These are phyloP conservation scores for Lepidium sativum DNA, from an alignment of 345 rosid species.

Conservation along the genomic window DNA sequence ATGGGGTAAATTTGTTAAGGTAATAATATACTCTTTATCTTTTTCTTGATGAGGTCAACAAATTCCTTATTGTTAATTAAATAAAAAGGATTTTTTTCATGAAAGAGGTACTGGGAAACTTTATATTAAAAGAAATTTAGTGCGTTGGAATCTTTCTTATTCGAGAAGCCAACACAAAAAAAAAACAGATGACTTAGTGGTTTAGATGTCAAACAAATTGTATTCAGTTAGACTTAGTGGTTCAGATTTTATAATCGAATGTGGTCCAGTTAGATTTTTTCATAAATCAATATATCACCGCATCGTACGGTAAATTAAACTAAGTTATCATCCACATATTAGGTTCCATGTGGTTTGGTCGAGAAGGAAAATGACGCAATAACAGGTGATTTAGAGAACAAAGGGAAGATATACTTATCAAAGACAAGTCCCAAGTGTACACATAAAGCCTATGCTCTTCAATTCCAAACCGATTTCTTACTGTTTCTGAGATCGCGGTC, in stretches of 20 bases:
- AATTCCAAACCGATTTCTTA: constrained; percentile 53
- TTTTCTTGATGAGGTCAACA: too few species aligned
- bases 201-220: too few species aligned
- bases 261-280: neutral
- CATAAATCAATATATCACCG: neutral
- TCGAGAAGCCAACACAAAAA: constrained; percentile 9
- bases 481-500: constrained; percentile 48
- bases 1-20: too few species aligned
- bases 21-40: too few species aligned
- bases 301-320: too few species aligned
- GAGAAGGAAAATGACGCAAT: neutral
- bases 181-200: neutral
- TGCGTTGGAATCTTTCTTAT: constrained; percentile 24
- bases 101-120: neutral
- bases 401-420: constrained; percentile 57
- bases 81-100: neutral
- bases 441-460: constrained; percentile 46
- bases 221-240: too few species aligned
- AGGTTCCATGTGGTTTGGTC: constrained; percentile 51
- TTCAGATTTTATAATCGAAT: neutral
- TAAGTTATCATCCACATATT: neutral
- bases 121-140: constrained; percentile 2
- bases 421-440: constrained; percentile 51
- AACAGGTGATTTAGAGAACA: constrained; percentile 31
- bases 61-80: too few species aligned